Conservation (phyloP, 2,329 filamentous ascomycete genomes). For the Venturia carpophila region DNA sequence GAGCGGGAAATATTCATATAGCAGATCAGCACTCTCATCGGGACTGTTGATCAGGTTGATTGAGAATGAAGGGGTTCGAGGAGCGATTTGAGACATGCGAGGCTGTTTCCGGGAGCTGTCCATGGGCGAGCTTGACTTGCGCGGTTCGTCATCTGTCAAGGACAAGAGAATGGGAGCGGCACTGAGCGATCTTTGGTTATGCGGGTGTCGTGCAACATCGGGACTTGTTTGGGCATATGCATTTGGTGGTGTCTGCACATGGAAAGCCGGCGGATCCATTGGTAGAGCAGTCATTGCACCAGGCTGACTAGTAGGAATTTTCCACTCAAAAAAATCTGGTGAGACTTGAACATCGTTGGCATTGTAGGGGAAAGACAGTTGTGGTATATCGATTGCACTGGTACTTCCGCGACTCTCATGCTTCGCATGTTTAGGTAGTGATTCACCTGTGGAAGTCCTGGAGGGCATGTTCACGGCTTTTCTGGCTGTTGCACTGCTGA, state of each 20-base stretch:
- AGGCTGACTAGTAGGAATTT: constrained; percentile 29
- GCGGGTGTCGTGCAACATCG: constrained; percentile 38
- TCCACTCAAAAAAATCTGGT: constrained; percentile 40
- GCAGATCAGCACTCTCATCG: constrained; percentile 67
- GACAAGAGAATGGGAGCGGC: constrained; percentile 45
- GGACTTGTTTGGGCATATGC: constrained; percentile 48
- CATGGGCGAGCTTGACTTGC: constrained; percentile 31
- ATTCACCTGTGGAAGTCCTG: constrained; percentile 31
- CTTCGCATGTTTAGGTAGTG: constrained; percentile 12
- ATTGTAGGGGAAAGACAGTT: constrained; percentile 36
- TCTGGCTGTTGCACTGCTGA: constrained; percentile 56
- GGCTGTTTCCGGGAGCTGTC: constrained; percentile 20
- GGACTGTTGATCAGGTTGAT: constrained; percentile 15
- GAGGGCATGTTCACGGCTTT: constrained; percentile 24
- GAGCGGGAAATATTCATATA: constrained; percentile 93
- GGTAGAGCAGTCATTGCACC: constrained; percentile 39
- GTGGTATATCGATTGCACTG: constrained; percentile 25
- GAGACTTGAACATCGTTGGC: constrained; percentile 33
- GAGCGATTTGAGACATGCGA: constrained; percentile 17
- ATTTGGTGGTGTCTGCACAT: constrained; percentile 25
- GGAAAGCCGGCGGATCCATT: constrained; percentile 30
- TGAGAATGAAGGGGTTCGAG: constrained; percentile 18
- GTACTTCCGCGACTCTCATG: constrained; percentile 8
- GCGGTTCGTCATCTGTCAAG: constrained; percentile 47
- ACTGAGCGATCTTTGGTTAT: constrained; percentile 30